Evolutionary conservation across 768 basidiomycete species (phyloP).

Genomic region (Clitopilus passeckerianus): DNA sequence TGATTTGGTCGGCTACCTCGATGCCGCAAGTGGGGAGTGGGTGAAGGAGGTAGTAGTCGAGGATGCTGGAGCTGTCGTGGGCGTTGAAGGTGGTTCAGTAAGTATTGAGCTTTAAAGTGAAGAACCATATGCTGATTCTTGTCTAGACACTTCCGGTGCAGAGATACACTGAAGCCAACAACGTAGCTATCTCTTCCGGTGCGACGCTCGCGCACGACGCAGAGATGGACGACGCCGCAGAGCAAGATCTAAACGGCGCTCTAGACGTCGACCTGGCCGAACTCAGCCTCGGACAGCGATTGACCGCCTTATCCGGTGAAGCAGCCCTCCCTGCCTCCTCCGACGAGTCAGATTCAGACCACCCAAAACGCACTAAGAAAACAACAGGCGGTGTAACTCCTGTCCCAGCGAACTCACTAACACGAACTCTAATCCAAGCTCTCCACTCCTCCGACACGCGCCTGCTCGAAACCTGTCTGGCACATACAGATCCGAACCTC

Average conservation of each 20-base stretch:
- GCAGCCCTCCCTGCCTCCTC: slow-evolving; percentile 39
- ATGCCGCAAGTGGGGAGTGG: background rate
- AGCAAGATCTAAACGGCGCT: slow-evolving; percentile 55
- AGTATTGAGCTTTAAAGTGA: background rate
- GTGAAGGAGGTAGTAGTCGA: background rate
- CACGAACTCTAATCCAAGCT: slow-evolving; percentile 93
- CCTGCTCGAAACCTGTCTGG: slow-evolving; percentile 81
- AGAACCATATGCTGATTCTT: background rate
- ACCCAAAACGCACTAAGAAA: slow-evolving; percentile 19
- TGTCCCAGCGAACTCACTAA: slow-evolving; percentile 80
- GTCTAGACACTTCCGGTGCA: slow-evolving; percentile 43
- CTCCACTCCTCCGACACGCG: slow-evolving; percentile 91
- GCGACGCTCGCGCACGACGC: slow-evolving; percentile 58
- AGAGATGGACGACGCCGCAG: slow-evolving; percentile 43
- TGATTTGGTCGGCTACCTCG: slow-evolving; percentile 33
- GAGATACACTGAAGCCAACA: slow-evolving; percentile 64
- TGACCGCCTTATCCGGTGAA: slow-evolving; percentile 65
- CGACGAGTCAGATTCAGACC: slow-evolving; percentile 15
- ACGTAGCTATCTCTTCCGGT: slow-evolving; percentile 64
- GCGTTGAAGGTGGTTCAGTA: background rate
- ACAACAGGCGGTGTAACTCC: slow-evolving; percentile 28
- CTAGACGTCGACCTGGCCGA: slow-evolving; percentile 86
- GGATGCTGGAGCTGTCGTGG: background rate
- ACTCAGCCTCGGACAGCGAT: slow-evolving; percentile 84
- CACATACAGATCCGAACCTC: slow-evolving; percentile 75